Percentiles rank a stretch among this genome's conserved stretches.
Evolutionary conservation across 192 early-diverging fungal species (phyloP).

Genomic region (Linnemannia zychae): DNA sequence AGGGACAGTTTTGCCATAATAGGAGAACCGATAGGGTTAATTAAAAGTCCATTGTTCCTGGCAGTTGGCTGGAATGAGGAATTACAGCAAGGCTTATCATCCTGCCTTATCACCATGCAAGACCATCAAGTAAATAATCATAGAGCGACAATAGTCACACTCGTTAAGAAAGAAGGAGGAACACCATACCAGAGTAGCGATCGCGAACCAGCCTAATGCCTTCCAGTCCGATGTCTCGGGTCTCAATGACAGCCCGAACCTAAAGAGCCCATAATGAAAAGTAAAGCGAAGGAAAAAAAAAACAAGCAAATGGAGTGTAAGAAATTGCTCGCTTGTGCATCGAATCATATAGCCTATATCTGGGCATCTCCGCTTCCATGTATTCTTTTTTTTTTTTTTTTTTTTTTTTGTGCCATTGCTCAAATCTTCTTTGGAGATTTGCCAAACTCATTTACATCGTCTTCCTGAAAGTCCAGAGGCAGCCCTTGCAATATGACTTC

Average conservation of each 20-base stretch:
- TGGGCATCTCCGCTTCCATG: not conserved
- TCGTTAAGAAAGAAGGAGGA: not conserved
- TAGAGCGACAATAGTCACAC: not conserved
- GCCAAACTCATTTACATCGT: constrained; percentile 17
- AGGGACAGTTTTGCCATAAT: not conserved
- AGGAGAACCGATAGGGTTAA: not conserved
- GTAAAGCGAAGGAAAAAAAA: not conserved
- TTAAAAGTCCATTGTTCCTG: not conserved
- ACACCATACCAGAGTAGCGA: constrained; percentile 34
- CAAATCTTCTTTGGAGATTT: not conserved
- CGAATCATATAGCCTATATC: too few species aligned
- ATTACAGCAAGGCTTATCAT: too few species aligned
- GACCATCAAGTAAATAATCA: not conserved
- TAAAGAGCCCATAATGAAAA: not conserved
- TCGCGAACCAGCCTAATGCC: constrained; percentile 29
- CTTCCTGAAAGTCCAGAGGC: constrained; percentile 24
- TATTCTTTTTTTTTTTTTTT: not conserved
- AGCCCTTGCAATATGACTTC: constrained; percentile 42
- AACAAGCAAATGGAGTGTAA: not conserved
- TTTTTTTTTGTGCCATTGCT: too few species aligned
- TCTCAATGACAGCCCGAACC: constrained; percentile 33
- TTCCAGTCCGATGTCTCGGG: constrained; percentile 32
- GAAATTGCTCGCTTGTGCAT: too few species aligned
- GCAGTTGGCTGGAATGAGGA: not conserved
- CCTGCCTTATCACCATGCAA: not conserved